Conservation (phyloP, 148 eudicot genomes). For the Polygonum maritimum region DNA sequence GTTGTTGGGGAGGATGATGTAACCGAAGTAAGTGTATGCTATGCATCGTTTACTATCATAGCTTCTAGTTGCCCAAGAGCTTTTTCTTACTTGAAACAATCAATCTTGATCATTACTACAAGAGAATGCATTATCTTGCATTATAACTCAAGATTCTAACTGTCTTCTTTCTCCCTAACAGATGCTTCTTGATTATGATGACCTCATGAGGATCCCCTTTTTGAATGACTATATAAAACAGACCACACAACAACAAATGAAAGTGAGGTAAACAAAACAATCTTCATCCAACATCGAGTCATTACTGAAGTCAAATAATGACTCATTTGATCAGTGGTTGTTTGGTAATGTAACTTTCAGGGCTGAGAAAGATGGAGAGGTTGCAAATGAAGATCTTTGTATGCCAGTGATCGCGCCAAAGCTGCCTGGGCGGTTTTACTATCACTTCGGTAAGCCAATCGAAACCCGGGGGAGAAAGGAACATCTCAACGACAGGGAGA, state of each 20-base stretch:
- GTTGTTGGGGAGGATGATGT: constrained; percentile 89
- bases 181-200: constrained; percentile 78
- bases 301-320: not conserved
- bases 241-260: constrained; percentile 15
- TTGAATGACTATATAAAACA: constrained; percentile 33
- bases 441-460: constrained; percentile 65
- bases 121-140: not conserved
- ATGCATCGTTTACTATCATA: not conserved
- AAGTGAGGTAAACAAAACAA: constrained; percentile 39
- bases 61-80: not conserved
- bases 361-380: constrained; percentile 50
- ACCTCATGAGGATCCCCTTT: constrained; percentile 57
- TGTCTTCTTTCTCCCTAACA: constrained; percentile 20
- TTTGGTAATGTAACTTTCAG: constrained; percentile 17
- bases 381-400: constrained; percentile 50
- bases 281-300: no score
- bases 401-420: constrained; percentile 69
- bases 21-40: constrained; percentile 40
- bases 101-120: not conserved
- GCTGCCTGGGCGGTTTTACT: constrained; percentile 75
- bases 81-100: not conserved
- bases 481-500: constrained; percentile 39
- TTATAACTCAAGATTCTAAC: not conserved
- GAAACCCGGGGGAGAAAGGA: constrained; percentile 50
- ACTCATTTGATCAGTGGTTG: not conserved